Evolutionary conservation across 805 yeast species (phyloP).

Genomic region (Barnettozyma pratensis): DNA sequence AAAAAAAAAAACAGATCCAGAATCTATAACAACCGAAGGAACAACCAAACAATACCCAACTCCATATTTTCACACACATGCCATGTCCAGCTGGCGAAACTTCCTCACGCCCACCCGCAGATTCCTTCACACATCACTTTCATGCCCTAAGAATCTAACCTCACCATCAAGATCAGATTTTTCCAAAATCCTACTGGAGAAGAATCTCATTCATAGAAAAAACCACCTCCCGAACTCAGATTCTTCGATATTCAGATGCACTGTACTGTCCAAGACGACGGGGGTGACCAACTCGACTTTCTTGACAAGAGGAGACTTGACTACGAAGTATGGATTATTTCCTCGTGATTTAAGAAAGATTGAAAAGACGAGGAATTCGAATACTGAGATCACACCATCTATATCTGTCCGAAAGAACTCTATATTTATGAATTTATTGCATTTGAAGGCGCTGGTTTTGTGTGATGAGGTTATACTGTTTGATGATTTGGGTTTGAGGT

Average conservation of each 20-base stretch:
- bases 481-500: conserved; percentile 60
- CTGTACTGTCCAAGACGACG: conserved; percentile 48
- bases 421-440: conserved; percentile 67
- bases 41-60: no score
- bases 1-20: no score
- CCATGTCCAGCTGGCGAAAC: no score
- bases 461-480: conserved; percentile 68
- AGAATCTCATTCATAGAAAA: conserved; percentile 32
- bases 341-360: conserved; percentile 91
- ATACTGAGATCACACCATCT: conserved; percentile 76
- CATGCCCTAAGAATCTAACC: not conserved
- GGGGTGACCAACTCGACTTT: conserved; percentile 58
- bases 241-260: conserved; percentile 57
- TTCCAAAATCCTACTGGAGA: conserved; percentile 31
- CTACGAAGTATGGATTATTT: conserved; percentile 68
- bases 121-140: not conserved
- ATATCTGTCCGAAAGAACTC: conserved; percentile 71
- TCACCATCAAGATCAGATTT: conserved; percentile 11
- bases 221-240: conserved; percentile 29
- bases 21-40: no score
- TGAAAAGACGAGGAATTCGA: conserved; percentile 46
- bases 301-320: conserved; percentile 66
- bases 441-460: conserved; percentile 74
- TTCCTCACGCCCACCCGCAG: not conserved
- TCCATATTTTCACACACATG: no score